A percentile compares a stretch with the other conserved stretches of the same genome.
Evolutionary conservation across 2,329 filamentous ascomycete species (phyloP).

Genomic region (Cladophialophora chaetospira): DNA sequence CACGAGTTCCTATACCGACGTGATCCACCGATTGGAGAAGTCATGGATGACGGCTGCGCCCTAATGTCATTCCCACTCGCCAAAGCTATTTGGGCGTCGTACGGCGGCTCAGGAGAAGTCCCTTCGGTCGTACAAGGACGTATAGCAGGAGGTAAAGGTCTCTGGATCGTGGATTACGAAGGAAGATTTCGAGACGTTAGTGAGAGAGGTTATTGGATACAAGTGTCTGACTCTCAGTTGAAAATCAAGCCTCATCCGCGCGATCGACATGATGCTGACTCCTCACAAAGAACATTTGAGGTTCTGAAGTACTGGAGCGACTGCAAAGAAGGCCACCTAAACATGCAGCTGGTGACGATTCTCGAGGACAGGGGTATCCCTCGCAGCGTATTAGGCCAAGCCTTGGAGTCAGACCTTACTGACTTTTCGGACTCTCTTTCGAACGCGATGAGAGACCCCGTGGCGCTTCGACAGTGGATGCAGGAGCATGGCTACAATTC

Average conservation of each 20-base stretch:
- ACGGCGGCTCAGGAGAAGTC: slow-evolving; percentile 41
- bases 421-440: slow-evolving; percentile 40
- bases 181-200: slow-evolving; percentile 27
- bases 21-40: slow-evolving; percentile 33
- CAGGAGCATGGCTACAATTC: slow-evolving; percentile 13
- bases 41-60: slow-evolving; percentile 58
- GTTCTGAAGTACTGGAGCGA: slow-evolving; percentile 47
- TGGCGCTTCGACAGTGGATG: slow-evolving; percentile 28
- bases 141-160: slow-evolving; percentile 62
- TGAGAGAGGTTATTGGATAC: slow-evolving; percentile 53
- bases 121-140: slow-evolving; percentile 60
- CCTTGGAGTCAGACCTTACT: slow-evolving; percentile 43
- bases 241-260: slow-evolving; percentile 55
- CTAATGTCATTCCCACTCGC: slow-evolving; percentile 57
- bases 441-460: slow-evolving; percentile 18
- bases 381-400: slow-evolving; percentile 44
- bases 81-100: slow-evolving; percentile 46
- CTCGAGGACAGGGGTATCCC: slow-evolving; percentile 55
- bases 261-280: slow-evolving; percentile 37
- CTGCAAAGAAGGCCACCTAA: slow-evolving; percentile 39
- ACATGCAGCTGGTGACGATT: slow-evolving; percentile 58
- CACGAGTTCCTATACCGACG: slow-evolving; percentile 41
- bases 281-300: slow-evolving; percentile 58
- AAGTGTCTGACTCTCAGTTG: slow-evolving; percentile 58
- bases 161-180: slow-evolving; percentile 58